A percentile compares a stretch with the other conserved stretches of the same genome.
These are phyloP conservation scores for Mycena maculata DNA, from an alignment of 768 basidiomycete genomes.

Conservation along the genomic window DNA sequence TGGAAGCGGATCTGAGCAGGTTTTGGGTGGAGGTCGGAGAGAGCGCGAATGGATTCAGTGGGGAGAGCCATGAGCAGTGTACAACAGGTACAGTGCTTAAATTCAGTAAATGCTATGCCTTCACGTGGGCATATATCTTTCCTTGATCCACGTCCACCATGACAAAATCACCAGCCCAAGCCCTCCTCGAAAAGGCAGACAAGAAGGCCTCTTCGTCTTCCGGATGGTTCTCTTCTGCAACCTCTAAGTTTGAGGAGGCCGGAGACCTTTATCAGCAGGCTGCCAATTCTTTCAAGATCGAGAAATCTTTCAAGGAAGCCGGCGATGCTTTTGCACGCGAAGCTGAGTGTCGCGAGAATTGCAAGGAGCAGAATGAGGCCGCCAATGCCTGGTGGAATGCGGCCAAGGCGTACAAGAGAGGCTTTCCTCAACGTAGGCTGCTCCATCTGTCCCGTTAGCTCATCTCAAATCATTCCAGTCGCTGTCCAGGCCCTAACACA, in stretches of 20 bases:
- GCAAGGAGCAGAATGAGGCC: slow-evolving; percentile 92
- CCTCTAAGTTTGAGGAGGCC: slow-evolving; percentile 92
- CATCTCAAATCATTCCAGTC: slow-evolving; percentile 60
- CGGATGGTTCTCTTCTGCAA: slow-evolving; percentile 89
- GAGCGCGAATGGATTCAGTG: slow-evolving; percentile 57
- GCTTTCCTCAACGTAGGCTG: slow-evolving; percentile 82
- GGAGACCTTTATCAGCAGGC: slow-evolving; percentile 96
- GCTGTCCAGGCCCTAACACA: slow-evolving; percentile 89
- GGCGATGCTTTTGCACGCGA: slow-evolving; percentile 94
- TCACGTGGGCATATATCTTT: no score
- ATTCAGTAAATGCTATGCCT: no score
- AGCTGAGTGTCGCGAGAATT: slow-evolving; percentile 92
- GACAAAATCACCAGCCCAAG: slow-evolving; percentile 82
- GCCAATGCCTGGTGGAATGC: slow-evolving; percentile 99
- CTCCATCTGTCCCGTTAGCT: background rate
- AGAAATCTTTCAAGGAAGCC: slow-evolving; percentile 91
- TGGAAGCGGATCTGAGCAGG: slow-evolving; percentile 76
- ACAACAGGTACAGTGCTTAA: no score
- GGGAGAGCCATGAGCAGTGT: slow-evolving; percentile 60
- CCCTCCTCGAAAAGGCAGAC: slow-evolving; percentile 86
- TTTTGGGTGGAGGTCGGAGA: slow-evolving; percentile 76
- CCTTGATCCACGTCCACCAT: slow-evolving; percentile 15
- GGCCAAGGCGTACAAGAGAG: slow-evolving; percentile 94
- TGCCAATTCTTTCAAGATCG: slow-evolving; percentile 92
- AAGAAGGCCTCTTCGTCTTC: slow-evolving; percentile 88